Base-by-base conservation (phyloP, 2,329 filamentous ascomycete species). In the Helotiales sp. region DNA sequence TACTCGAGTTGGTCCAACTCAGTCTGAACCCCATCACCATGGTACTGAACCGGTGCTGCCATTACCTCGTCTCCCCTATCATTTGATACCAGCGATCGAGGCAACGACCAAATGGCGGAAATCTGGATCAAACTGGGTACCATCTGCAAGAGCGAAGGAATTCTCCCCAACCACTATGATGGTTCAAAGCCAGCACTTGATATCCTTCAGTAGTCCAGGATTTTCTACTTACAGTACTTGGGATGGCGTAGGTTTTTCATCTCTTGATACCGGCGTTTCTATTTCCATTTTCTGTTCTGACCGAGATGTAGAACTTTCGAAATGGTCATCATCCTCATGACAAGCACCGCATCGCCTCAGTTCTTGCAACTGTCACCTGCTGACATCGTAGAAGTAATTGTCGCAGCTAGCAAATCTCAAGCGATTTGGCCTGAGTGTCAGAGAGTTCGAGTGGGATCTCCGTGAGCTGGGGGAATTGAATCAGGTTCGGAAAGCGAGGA, bases 1-100 rank as follows among this genome's bases (percentile, higher is more conserved):
- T 88, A 84, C 72, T 90, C 88, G 10, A 85, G 85, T 58, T 83
- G 81, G 22, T 88, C 85, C 8, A 88, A 81, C 78, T 0, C 84
- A 86, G 34, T 76, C 2, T 71, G 74, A 57, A 86, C 80, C 1
- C 84, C 85, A 71, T 86, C 85, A n/a, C 83, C 84, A 68, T 85
- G 82, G 71, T 83, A 84, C 20, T 71, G 69, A n/a, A 66, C 81
- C 63, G 91, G 81, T 6, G 86, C 83, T 3, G 80, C 78, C 20
- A 84, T 78, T 0, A 86, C 87, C 69, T 89, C 82, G n/a, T 87
- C 85, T 17, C 83, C 80, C 20, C 84, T 83, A 66, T 86, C 84
- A 61, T 86, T 82, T 61, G 82, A 82, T 69, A 85, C 84, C 15
- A 87, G 78, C 83, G 83, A 88, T 63, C 86, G 78, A 8, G 86